Percentiles rank a stretch among this genome's conserved stretches.
These are phyloP conservation scores for Thielaviopsis punctulata DNA, from an alignment of 2,329 filamentous ascomycete species.

Conservation along the genomic window DNA sequence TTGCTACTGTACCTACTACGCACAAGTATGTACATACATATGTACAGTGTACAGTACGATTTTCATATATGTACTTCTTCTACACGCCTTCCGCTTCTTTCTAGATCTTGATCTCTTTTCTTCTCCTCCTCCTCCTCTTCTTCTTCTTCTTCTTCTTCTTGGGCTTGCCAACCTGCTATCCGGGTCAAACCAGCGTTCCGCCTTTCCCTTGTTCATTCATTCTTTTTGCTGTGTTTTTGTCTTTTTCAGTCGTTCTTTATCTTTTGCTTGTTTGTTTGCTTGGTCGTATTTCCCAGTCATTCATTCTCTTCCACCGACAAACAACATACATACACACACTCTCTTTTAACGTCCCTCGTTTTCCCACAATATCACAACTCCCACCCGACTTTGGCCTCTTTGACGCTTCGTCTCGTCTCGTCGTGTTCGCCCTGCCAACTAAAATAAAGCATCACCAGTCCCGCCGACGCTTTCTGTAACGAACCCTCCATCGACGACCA, in stretches of 20 bases:
- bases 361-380: too few relatives aligned
- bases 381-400: neutral
- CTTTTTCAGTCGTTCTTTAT: conserved; percentile 1
- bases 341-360: neutral
- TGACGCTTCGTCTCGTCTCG: too few relatives aligned
- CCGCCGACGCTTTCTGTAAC: too few relatives aligned
- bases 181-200: neutral
- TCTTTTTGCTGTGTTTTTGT: neutral
- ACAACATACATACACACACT: neutral
- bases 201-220: neutral
- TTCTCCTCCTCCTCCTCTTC: neutral
- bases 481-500: too few relatives aligned
- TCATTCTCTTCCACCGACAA: neutral
- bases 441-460: too few relatives aligned
- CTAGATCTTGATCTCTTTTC: neutral
- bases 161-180: neutral
- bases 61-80: neutral
- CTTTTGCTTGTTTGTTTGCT: neutral
- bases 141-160: neutral
- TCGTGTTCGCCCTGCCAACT: too few relatives aligned
- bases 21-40: too few relatives aligned
- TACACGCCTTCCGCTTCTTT: neutral
- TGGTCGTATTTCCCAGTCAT: neutral
- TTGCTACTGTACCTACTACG: too few relatives aligned
- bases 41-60: too few relatives aligned